Percentiles rank a stretch among this genome's conserved stretches.
phyloP scores from a whole-genome alignment of 225 moss, liverwort and hornwort species.

The Anthoceros angustus region DNA sequence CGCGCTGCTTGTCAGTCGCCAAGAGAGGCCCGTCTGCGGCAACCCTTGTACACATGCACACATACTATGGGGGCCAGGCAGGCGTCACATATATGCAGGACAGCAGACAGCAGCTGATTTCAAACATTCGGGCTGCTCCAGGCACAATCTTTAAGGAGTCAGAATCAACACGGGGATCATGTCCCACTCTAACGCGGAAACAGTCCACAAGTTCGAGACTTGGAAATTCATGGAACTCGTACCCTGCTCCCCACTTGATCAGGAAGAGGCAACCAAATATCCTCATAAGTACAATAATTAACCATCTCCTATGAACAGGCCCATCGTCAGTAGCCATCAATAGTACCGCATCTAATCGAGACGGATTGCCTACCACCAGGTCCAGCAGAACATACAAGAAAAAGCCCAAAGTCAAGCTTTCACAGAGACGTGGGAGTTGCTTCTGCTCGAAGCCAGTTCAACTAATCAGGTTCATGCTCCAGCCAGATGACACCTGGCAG shows the following conservation, averaged over 20 bases:
- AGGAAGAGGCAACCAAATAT: background rate
- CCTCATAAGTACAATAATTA: background rate
- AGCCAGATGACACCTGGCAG: background rate
- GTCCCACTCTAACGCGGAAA: too few species aligned
- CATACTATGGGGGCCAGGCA: too few species aligned
- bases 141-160: too few species aligned
- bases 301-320: conserved; percentile 5
- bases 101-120: too few species aligned
- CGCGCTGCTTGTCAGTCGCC: too few species aligned
- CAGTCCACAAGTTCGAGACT: too few species aligned
- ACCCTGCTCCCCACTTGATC: background rate
- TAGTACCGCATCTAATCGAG: background rate
- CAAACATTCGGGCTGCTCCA: too few species aligned
- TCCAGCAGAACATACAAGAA: background rate
- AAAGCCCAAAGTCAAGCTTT: background rate
- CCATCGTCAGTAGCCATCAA: background rate
- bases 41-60: too few species aligned
- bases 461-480: background rate
- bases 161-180: too few species aligned
- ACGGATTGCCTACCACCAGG: background rate
- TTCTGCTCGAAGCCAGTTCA: background rate
- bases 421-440: background rate
- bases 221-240: background rate
- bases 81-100: too few species aligned
- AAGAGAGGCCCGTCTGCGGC: too few species aligned